Percentiles rank a stretch among this genome's conserved stretches.
These are phyloP conservation scores for Elongisporangium prolatum DNA, from an alignment of 352 stramenopile species.

Conservation along the genomic window DNA sequence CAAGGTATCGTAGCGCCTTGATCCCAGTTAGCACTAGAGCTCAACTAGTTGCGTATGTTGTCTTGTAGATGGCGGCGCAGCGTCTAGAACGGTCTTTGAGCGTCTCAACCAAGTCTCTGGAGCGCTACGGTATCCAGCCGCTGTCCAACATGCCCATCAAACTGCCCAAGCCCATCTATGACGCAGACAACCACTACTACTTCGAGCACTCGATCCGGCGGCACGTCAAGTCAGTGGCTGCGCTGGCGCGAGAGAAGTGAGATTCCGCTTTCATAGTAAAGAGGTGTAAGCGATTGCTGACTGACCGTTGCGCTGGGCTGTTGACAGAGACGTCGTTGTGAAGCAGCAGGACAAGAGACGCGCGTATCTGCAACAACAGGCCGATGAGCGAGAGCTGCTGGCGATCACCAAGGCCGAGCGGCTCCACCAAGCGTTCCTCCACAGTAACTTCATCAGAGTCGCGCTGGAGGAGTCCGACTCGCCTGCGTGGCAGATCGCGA, in stretches of 20 bases:
- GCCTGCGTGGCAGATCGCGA: conserved; percentile 50
- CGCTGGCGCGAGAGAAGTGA: conserved; percentile 53
- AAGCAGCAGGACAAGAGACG: conserved; percentile 23
- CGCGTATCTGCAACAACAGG: conserved; percentile 22
- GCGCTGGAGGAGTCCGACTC: conserved; percentile 67
- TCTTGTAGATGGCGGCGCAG: conserved; percentile 31
- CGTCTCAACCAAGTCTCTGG: conserved; percentile 49
- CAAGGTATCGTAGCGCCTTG: too few species aligned
- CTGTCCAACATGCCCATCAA: conserved; percentile 60
- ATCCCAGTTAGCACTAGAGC: too few species aligned
- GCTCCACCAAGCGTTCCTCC: conserved; percentile 58
- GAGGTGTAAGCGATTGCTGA: background rate
- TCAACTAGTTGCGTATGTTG: background rate
- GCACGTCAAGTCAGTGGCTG: conserved; percentile 42
- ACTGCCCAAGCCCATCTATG: conserved; percentile 52
- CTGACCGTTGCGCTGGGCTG: background rate
- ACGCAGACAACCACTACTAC: conserved; percentile 45
- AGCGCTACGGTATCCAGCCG: conserved; percentile 37
- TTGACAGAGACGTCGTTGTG: conserved; percentile 33
- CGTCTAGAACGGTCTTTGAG: conserved; percentile 34
- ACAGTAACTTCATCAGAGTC: conserved; percentile 72
- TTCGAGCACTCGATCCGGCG: conserved; percentile 70
- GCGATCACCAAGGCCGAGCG: conserved; percentile 63
- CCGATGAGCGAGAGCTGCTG: conserved; percentile 30
- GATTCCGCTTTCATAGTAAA: background rate